Percentiles rank a stretch among this genome's conserved stretches.
These are phyloP conservation scores for Cronartium ribicola DNA, from an alignment of 1,284 basidiomycete genomes.

Conservation along the genomic window DNA sequence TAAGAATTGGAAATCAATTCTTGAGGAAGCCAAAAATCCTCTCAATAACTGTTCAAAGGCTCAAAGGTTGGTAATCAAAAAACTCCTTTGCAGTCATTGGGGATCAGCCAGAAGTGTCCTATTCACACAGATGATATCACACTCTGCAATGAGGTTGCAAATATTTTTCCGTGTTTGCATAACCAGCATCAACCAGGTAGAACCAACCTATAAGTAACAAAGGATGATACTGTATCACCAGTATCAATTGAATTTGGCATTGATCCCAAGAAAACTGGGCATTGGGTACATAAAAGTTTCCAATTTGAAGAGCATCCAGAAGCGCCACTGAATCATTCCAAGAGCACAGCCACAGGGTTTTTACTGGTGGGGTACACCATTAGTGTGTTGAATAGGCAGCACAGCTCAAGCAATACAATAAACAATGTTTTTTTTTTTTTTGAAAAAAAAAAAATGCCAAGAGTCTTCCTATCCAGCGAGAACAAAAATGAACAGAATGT, in stretches of 20 bases:
- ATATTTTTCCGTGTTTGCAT: neutral
- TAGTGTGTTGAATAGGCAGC: no score
- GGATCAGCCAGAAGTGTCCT: slow-evolving; percentile 38
- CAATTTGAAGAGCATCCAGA: neutral
- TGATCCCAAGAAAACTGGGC: neutral
- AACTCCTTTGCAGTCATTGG: neutral
- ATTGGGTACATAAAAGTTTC: neutral
- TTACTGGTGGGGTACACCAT: no score
- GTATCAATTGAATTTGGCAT: slow-evolving; percentile 33
- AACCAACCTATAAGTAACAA: neutral
- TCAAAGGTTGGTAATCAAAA: neutral
- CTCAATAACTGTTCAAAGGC: neutral
- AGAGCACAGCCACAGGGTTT: no score
- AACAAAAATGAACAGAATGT: neutral
- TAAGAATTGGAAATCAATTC: neutral
- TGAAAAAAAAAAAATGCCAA: neutral
- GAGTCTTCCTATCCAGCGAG: neutral
- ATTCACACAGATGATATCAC: slow-evolving; percentile 53
- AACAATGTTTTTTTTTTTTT: no score
- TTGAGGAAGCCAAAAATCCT: neutral
- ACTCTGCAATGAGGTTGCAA: slow-evolving; percentile 50
- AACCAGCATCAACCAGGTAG: neutral
- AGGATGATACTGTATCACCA: neutral
- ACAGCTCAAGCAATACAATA: no score
- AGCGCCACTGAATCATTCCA: neutral